Percentiles rank a stretch among this genome's conserved stretches.
Evolutionary conservation across 257 asterid genomes (phyloP).

Genomic region (Catharanthus roseus): DNA sequence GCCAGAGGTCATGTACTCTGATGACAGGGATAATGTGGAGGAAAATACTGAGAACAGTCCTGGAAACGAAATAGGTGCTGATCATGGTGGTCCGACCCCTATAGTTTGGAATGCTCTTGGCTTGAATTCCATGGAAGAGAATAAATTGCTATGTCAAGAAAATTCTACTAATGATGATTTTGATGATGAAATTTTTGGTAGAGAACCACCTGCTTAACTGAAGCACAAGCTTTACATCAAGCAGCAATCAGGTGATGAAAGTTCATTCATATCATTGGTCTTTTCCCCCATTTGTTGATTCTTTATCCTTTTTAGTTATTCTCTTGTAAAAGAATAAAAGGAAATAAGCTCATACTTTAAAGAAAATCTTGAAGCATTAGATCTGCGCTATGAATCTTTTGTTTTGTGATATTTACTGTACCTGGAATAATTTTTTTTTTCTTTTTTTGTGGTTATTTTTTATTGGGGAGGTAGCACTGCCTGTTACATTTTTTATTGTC

Average conservation of each 20-base stretch:
- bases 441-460: background rate
- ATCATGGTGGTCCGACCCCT: constrained; percentile 29
- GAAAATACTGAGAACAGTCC: constrained; percentile 41
- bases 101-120: constrained; percentile 42
- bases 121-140: constrained; percentile 43
- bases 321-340: background rate
- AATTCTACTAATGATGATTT: constrained; percentile 69
- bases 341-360: background rate
- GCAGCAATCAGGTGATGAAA: constrained; percentile 3
- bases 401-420: background rate
- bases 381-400: background rate
- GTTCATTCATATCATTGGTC: constrained; percentile 3
- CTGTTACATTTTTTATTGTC: background rate
- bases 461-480: background rate
- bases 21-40: constrained; percentile 46
- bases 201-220: constrained; percentile 47
- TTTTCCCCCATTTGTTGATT: background rate
- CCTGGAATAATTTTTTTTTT: background rate
- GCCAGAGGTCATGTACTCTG: constrained; percentile 42
- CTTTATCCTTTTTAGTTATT: background rate
- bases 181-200: constrained; percentile 56
- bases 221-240: background rate
- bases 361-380: background rate
- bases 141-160: constrained; percentile 66
- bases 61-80: constrained; percentile 35